Conservation (phyloP, 805 yeast species). For the Lipomyces kockii region DNA sequence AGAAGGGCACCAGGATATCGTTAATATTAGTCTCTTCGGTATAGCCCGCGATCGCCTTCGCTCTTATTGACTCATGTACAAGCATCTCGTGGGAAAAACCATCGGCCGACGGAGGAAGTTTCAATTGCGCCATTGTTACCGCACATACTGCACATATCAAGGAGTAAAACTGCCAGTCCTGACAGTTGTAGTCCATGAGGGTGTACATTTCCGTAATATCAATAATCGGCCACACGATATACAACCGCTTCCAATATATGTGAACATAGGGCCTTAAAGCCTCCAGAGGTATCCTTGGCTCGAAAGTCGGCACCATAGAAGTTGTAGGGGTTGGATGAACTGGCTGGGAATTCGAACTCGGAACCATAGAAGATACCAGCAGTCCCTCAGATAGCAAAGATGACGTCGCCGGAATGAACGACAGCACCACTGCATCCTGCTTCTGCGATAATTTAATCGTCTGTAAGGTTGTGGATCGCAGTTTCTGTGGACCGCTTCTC, state of each 20-base stretch:
- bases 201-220: background rate
- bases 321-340: background rate
- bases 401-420: background rate
- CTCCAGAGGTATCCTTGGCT: background rate
- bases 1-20: conserved; percentile 1
- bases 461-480: background rate
- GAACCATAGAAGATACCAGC: background rate
- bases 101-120: background rate
- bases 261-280: background rate
- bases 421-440: background rate
- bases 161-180: background rate
- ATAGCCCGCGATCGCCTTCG: background rate
- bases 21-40: background rate
- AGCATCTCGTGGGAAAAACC: background rate
- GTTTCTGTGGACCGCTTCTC: conserved; percentile 9
- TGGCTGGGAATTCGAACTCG: background rate
- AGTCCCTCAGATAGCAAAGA: background rate
- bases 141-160: background rate
- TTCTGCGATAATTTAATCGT: background rate
- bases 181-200: background rate
- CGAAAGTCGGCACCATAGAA: background rate
- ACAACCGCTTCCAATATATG: conserved; percentile 1
- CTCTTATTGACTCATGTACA: background rate
- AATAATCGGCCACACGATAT: conserved; percentile 6
- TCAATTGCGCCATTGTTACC: conserved; percentile 8